Conservation (phyloP, 176 grass and related monocot genomes). For the Sorghum bicolor region DNA sequence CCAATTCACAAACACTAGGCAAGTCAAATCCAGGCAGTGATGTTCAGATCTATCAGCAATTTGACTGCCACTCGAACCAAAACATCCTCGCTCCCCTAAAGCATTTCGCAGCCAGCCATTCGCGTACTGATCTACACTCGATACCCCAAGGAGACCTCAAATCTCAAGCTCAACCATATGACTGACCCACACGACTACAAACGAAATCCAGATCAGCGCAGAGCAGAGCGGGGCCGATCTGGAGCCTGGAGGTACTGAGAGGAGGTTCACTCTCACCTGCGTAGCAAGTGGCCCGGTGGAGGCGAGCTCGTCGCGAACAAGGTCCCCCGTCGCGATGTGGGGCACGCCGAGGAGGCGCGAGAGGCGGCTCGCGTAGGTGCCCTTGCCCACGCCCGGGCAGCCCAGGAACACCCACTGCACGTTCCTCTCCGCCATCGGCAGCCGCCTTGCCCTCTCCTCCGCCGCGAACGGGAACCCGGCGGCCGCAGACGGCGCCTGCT, state of each 20-base stretch:
- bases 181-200: background rate
- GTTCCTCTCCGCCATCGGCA: conserved; percentile 47
- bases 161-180: background rate
- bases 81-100: background rate
- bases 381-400: conserved; percentile 89
- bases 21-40: background rate
- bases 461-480: background rate
- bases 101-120: background rate
- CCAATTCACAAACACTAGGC: background rate
- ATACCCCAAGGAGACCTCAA: background rate
- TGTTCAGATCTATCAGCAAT: background rate
- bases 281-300: conserved; percentile 56
- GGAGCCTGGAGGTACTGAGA: background rate
- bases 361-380: conserved; percentile 79
- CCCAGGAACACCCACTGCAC: conserved; percentile 98
- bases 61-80: conserved; percentile 2
- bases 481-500: background rate
- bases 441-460: conserved; percentile 9
- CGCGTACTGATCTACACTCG: background rate
- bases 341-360: conserved; percentile 79
- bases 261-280: conserved; percentile 40
- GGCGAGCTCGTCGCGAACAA: conserved; percentile 82
- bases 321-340: conserved; percentile 93
- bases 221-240: background rate
- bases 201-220: conserved; percentile 25